phyloP scores from a whole-genome alignment of 495 filamentous ascomycete species.

The Patellaria atrata region DNA sequence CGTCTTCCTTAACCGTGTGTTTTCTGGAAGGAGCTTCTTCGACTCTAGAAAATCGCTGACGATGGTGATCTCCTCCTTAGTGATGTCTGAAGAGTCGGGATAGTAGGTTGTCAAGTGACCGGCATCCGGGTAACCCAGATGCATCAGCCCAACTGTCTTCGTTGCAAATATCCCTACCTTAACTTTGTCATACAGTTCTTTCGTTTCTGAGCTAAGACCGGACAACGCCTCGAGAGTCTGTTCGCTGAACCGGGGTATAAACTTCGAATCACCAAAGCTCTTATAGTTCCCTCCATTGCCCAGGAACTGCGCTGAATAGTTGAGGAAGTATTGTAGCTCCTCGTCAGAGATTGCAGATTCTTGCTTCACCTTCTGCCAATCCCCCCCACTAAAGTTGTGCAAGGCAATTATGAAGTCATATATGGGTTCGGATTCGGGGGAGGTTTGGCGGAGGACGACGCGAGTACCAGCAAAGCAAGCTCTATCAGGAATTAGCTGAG shows the following conservation, averaged over 20 bases:
- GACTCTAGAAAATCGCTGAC: slow-evolving; percentile 60
- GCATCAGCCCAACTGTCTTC: slow-evolving; percentile 50
- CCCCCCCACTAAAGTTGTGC: slow-evolving; percentile 54
- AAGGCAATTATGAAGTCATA: slow-evolving; percentile 81
- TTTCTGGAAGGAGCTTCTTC: slow-evolving; percentile 65
- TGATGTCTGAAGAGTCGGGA: slow-evolving; percentile 72
- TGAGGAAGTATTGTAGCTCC: slow-evolving; percentile 59
- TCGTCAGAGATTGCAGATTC: slow-evolving; percentile 56
- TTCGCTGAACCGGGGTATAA: slow-evolving; percentile 63
- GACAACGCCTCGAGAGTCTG: slow-evolving; percentile 59
- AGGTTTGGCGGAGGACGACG: slow-evolving; percentile 76
- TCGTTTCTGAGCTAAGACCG: slow-evolving; percentile 36
- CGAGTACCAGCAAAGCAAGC: slow-evolving; percentile 75
- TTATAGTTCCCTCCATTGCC: slow-evolving; percentile 94
- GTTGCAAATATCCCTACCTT: slow-evolving; percentile 63
- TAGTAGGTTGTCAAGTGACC: slow-evolving; percentile 91
- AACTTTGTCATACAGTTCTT: slow-evolving; percentile 46
- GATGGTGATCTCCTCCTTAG: slow-evolving; percentile 64
- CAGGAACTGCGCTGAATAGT: slow-evolving; percentile 79
- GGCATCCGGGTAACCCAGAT: slow-evolving; percentile 68
- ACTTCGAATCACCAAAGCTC: slow-evolving; percentile 88
- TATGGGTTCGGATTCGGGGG: slow-evolving; percentile 78
- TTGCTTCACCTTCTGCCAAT: slow-evolving; percentile 58
- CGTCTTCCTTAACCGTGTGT: slow-evolving; percentile 73
- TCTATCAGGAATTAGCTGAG: slow-evolving; percentile 30